These are phyloP conservation scores for Dactylellina cionopaga DNA, from an alignment of 2,329 filamentous ascomycete species.

Conservation along the genomic window DNA sequence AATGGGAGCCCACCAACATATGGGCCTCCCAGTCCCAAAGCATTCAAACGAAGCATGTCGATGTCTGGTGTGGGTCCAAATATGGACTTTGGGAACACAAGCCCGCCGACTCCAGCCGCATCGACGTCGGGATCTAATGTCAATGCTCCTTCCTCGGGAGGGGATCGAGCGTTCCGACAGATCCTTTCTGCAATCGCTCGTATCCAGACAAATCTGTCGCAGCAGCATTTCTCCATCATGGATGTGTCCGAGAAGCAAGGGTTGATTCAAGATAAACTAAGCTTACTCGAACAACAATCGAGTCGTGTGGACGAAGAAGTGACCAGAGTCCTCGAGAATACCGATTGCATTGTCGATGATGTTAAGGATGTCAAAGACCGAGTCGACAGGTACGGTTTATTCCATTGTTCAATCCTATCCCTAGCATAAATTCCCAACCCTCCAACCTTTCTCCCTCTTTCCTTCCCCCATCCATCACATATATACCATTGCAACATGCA, in stretches of 20 bases:
- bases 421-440: conserved; percentile 9
- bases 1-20: conserved; percentile 51
- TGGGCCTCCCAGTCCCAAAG: conserved; percentile 48
- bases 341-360: conserved; percentile 51
- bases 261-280: conserved; percentile 51
- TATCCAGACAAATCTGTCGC: conserved; percentile 50
- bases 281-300: conserved; percentile 48
- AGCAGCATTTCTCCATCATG: conserved; percentile 49
- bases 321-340: conserved; percentile 49
- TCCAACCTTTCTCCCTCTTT: conserved; percentile 7
- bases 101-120: conserved; percentile 46
- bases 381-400: conserved; percentile 52
- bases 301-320: conserved; percentile 32
- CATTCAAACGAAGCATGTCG: conserved; percentile 52
- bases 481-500: conserved; percentile 23
- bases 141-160: conserved; percentile 32
- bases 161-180: conserved; percentile 45
- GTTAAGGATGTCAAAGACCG: conserved; percentile 52
- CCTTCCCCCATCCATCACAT: conserved; percentile 11
- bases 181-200: conserved; percentile 50
- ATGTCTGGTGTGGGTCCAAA: conserved; percentile 47
- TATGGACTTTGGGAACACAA: conserved; percentile 51
- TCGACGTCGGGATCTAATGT: conserved; percentile 48
- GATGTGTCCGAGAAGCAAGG: conserved; percentile 51
- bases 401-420: conserved; percentile 1